phyloP scores from a whole-genome alignment of 164 flowering plant species.

The Dillenia suffruticosa region DNA sequence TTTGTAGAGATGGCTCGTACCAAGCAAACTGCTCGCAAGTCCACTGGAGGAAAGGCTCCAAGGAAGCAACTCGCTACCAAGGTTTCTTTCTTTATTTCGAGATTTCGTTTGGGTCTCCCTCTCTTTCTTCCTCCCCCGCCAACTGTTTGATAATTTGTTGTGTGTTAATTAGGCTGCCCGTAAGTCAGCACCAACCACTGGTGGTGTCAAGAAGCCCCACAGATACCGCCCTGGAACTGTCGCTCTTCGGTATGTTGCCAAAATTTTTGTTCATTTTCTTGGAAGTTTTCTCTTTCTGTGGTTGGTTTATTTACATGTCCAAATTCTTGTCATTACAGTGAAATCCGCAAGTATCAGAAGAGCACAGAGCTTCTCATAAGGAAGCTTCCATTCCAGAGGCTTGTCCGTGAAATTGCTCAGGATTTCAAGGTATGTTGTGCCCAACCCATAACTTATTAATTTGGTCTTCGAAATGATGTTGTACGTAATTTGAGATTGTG shows the following conservation, averaged over 20 bases:
- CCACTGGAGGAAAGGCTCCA: constrained; percentile 85
- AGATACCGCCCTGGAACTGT: constrained; percentile 91
- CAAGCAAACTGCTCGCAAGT: constrained; percentile 87
- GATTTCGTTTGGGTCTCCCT: neutral
- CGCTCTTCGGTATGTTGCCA: constrained; percentile 60
- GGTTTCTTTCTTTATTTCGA: constrained; percentile 22
- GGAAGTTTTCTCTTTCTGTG: neutral
- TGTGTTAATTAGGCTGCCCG: constrained; percentile 52
- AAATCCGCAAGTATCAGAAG: constrained; percentile 81
- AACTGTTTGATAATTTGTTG: neutral
- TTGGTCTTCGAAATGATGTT: too few relatives aligned
- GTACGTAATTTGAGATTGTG: too few relatives aligned
- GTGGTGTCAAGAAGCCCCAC: constrained; percentile 95
- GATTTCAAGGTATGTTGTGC: constrained; percentile 51
- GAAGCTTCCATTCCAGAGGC: constrained; percentile 86
- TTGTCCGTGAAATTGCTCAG: constrained; percentile 84
- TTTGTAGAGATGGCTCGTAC: constrained; percentile 72
- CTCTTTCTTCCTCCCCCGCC: neutral
- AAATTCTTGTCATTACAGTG: constrained; percentile 25
- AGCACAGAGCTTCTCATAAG: constrained; percentile 80
- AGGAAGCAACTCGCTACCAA: constrained; percentile 87
- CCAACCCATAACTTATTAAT: too few relatives aligned
- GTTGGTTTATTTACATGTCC: neutral
- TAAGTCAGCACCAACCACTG: constrained; percentile 89
- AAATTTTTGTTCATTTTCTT: neutral